phyloP scores from a whole-genome alignment of 2,329 filamentous ascomycete species.

The Fusarium sororula region DNA sequence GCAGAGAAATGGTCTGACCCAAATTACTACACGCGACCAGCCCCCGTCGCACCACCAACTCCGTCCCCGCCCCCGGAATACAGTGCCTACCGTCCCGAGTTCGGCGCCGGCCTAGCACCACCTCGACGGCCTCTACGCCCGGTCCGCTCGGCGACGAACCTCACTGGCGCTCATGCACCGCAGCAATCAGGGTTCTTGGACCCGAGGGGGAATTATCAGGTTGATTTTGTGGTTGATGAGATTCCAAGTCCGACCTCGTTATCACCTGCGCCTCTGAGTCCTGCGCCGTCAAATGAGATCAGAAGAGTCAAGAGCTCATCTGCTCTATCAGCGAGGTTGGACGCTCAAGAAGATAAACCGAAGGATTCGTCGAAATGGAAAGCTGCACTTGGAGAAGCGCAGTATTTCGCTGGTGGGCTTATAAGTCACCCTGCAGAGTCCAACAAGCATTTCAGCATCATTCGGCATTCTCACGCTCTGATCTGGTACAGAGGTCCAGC shows the following conservation, averaged over 20 bases:
- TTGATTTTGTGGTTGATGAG: constrained; percentile 40
- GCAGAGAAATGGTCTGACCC: constrained; percentile 24
- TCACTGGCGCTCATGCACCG: constrained; percentile 35
- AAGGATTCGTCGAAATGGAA: constrained; percentile 53
- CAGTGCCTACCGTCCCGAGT: constrained; percentile 13
- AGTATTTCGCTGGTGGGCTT: constrained; percentile 72
- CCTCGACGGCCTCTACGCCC: constrained; percentile 36
- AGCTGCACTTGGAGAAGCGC: constrained; percentile 63
- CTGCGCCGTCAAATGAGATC: constrained; percentile 36
- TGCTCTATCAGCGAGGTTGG: constrained; percentile 32
- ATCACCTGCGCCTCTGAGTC: background rate
- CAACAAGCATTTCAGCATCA: constrained; percentile 71
- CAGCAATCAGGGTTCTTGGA: constrained; percentile 36
- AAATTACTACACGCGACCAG: constrained; percentile 21
- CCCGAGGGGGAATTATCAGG: constrained; percentile 22
- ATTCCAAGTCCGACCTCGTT: constrained; percentile 11
- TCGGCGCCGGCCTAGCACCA: constrained; percentile 23
- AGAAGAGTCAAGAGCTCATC: constrained; percentile 48
- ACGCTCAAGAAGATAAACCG: constrained; percentile 15
- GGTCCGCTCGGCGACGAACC: constrained; percentile 40
- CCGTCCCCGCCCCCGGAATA: constrained; percentile 27
- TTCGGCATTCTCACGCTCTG: constrained; percentile 71
- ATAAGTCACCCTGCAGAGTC: constrained; percentile 71
- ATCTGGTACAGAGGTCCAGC: constrained; percentile 73
- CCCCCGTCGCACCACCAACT: constrained; percentile 18